These are phyloP conservation scores for Phtheirospermum japonicum DNA, from an alignment of 257 asterid species.

Conservation along the genomic window DNA sequence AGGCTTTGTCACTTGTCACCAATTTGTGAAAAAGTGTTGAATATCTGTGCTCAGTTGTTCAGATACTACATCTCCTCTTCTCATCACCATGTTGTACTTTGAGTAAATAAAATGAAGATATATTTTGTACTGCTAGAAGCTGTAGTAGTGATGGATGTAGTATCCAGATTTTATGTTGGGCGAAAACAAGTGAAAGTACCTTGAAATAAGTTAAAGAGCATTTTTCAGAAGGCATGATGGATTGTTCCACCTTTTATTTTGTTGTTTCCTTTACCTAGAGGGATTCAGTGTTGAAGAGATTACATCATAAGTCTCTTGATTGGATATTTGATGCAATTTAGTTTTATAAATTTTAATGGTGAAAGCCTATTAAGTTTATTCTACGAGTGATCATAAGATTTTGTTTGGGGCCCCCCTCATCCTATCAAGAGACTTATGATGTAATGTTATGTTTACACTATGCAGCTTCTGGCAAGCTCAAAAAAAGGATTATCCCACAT, in stretches of 20 bases:
- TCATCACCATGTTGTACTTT: no score
- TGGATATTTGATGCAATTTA: background rate
- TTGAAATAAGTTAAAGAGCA: no score
- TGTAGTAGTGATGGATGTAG: background rate
- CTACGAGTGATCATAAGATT: constrained; percentile 1
- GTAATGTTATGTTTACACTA: no score
- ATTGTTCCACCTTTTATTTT: background rate
- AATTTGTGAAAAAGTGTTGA: no score
- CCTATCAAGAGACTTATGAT: no score
- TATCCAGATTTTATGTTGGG: background rate
- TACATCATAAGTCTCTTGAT: background rate
- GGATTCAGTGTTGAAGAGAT: background rate
- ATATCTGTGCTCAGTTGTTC: no score
- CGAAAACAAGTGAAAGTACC: background rate
- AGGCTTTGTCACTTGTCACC: no score
- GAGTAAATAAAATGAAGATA: no score
- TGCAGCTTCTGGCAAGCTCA: background rate
- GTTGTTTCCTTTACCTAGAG: background rate
- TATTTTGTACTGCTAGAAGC: background rate
- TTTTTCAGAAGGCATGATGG: background rate
- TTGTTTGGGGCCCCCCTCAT: constrained; percentile 1
- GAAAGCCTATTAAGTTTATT: background rate
- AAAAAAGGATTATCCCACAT: constrained; percentile 16
- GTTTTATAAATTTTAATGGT: background rate
- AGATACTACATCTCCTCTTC: no score